Base-by-base conservation (phyloP, 306 rosid species). In the Nissolia schottii region DNA sequence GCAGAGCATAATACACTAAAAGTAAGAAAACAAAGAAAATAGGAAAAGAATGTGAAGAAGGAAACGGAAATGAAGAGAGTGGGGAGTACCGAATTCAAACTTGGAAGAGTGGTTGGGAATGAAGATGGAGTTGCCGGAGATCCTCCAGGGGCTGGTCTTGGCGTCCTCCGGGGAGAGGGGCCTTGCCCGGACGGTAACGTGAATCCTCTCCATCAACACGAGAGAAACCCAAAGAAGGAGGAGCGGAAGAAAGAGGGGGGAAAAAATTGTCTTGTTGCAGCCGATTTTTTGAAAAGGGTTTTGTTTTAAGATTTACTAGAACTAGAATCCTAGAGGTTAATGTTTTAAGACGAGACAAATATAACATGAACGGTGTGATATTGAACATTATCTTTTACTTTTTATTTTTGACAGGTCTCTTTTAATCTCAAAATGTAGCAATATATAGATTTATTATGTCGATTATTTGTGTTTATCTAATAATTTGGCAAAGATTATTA, bases 141-240 rank as follows among this genome's bases (percentile, higher is more conserved):
- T 83, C 31, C 81, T 84, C 98, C 98, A 93, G 0, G 85, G 92
- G 46, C 84, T 87, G 75, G 85, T 72, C 75, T 81, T 86, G 11
- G 89, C 85, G 22, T 93, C 98, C 25, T 87, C 97, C 0, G 75
- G 50, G 4, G 94, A 86, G 46, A 90, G 94, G 0, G 98, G 98
- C 60, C 86, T 84, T 20, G 97, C 83, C 5, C 98, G 96, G 4
- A 93, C 92, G 3, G 90, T 71, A 0, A 91, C 97, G 67, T 91
- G 93, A 40, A 93, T 93, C 69, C 92, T 81, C 78, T 93, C 98
- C 98, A 93, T 93, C 29, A n/a, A 2, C 7, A 12, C 27, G 4
- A 22, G 15, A 19, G 24, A 6, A 12, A n/a, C n/a, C n/a, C n/a
- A 12, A 24, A 10, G 32, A 22, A 11, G 2, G 1, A 23, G 12